These are phyloP conservation scores for Salix dunnii DNA, from an alignment of 345 rosid genomes.

Conservation along the genomic window DNA sequence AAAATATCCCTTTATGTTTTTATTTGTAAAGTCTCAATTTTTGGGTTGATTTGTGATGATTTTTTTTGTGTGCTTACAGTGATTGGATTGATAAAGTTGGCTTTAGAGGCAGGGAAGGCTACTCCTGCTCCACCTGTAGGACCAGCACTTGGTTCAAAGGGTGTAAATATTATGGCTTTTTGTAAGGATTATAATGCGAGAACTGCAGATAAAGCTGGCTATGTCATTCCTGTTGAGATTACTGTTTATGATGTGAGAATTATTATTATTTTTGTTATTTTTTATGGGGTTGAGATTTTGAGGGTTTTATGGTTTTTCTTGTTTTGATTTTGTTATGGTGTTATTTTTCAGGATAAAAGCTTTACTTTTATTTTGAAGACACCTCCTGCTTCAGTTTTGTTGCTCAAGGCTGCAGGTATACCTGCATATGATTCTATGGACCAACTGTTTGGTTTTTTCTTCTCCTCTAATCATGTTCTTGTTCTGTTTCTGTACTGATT, in stretches of 20 bases:
- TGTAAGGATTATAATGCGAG: constrained; percentile 97
- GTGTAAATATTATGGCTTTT: constrained; percentile 85
- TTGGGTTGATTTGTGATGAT: not conserved
- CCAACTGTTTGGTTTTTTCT: constrained; percentile 4
- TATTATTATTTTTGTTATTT: no score
- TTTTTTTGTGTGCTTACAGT: constrained; percentile 33
- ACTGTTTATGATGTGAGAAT: constrained; percentile 77
- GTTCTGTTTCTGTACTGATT: not conserved
- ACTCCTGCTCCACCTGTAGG: constrained; percentile 96
- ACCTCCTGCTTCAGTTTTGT: constrained; percentile 91
- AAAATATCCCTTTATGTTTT: not conserved
- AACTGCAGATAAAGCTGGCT: constrained; percentile 95
- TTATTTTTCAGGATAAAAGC: constrained; percentile 73
- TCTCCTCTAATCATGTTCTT: not conserved
- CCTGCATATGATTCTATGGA: not conserved
- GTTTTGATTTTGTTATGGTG: not conserved
- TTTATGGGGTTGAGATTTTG: not conserved
- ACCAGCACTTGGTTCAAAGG: constrained; percentile 87
- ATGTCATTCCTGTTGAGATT: constrained; percentile 90
- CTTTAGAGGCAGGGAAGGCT: constrained; percentile 93
- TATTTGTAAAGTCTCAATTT: not conserved
- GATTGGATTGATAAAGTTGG: constrained; percentile 73
- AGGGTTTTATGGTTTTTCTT: not conserved
- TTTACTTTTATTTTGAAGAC: constrained; percentile 93
- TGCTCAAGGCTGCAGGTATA: constrained; percentile 91